Base-by-base conservation (phyloP, 2,329 filamentous ascomycete genomes). In the Neopestalotiopsis clavispora region DNA sequence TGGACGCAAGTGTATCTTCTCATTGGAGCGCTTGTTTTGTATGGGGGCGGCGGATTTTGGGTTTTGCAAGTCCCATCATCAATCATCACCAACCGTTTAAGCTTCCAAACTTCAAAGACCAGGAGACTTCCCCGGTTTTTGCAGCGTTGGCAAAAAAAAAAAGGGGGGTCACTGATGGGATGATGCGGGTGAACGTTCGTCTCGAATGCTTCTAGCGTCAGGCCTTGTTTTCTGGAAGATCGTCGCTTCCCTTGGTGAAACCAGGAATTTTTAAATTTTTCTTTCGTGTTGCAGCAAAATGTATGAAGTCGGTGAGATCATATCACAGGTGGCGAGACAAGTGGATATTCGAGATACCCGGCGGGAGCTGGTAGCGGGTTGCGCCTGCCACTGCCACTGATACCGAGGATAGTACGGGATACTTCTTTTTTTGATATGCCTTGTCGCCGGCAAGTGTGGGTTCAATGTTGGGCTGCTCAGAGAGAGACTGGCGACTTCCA, bases 121-220 rank as follows among this genome's bases (percentile, higher is more conserved):
- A 14, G 13, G 42, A 61, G 58, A 38, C 28, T 62, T 62, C 59
- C 59, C 32, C 32, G 40, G 59, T 20, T 62, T 62, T 62, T 14
- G 42, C 17, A 23, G 45, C 34, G n/a, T 20, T 52, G 17, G 45
- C 45, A 20, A 20, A 17, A 52, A 52, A 17, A n/a, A n/a, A n/a
- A 17, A 10, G 17, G 45, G 45, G 45, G 34, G 34, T 38, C 34
- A 38, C 10, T 10, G 10, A 38, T 6, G 10, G 34, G 34, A 38
- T 6, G 23, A 30, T 62, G 32, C 32, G 28, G 34, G 59, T 62
- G 59, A 59, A 59, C 9, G 30, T 12, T 28, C 34, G 32, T 38
- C 34, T 62, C 59, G 13, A 62, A 40, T 38, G 59, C 30, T 62
- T 34, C 32, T 62, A 40, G 59, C 59, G 59, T 52, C n/a, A 52